Evolutionary conservation across 441 rosid genomes (phyloP).

Genomic region (Mallotus japonicus): DNA sequence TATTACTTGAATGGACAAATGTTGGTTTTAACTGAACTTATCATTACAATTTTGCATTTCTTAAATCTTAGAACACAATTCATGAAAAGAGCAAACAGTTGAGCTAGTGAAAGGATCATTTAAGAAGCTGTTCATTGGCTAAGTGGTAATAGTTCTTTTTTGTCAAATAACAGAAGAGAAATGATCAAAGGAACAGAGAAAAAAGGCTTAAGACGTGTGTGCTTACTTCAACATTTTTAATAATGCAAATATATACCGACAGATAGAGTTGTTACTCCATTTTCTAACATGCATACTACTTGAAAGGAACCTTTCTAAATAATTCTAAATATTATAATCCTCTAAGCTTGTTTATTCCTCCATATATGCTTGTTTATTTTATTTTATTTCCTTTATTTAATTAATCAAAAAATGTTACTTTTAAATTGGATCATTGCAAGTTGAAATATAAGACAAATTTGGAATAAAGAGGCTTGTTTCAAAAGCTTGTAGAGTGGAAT

Average conservation of each 20-base stretch:
- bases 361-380: not conserved
- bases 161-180: no score
- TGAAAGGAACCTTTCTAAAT: not conserved
- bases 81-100: no score
- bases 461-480: not conserved
- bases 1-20: no score
- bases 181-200: no score
- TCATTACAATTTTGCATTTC: no score
- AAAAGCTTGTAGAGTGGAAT: slow-evolving; percentile 1
- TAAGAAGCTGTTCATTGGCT: no score
- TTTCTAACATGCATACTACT: not conserved
- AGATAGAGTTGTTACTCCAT: not conserved
- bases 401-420: not conserved
- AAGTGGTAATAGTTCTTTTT: no score
- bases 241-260: not conserved
- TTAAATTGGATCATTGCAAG: not conserved
- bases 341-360: not conserved
- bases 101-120: no score
- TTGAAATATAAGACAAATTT: not conserved
- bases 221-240: not conserved
- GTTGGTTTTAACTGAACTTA: no score
- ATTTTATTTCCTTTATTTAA: not conserved
- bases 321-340: not conserved
- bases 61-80: no score
- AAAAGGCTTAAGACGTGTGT: not conserved